Conservation (phyloP, 2,329 filamentous ascomycete genomes). For the Aureobasidium sp. region DNA sequence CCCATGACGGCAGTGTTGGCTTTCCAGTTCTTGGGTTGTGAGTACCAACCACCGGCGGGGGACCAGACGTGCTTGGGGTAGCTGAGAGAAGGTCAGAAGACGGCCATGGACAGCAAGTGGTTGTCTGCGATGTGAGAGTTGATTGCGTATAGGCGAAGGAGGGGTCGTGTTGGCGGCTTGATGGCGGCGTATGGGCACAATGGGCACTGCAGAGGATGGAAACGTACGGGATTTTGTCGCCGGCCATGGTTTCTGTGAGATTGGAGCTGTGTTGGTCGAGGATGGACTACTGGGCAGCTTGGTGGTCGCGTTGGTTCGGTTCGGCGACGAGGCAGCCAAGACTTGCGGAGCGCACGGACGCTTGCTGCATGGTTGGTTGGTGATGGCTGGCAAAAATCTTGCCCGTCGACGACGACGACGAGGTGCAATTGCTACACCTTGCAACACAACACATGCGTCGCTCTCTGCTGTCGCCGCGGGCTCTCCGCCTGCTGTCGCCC, state of each 20-base stretch:
- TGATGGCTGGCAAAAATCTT: constrained; percentile 1
- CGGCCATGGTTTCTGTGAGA: constrained; percentile 28
- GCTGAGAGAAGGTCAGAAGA: constrained; percentile 37
- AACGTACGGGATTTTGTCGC: constrained; percentile 64
- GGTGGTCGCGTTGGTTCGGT: neutral
- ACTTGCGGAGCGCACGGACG: neutral
- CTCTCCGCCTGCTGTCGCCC: neutral
- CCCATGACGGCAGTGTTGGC: constrained; percentile 75
- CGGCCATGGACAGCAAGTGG: neutral
- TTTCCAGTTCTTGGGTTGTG: constrained; percentile 91
- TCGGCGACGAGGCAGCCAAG: neutral
- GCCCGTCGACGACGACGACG: constrained; percentile 7
- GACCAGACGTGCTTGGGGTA: constrained; percentile 99
- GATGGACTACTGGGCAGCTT: neutral
- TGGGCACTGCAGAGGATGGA: neutral
- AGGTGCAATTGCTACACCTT: constrained; percentile 3
- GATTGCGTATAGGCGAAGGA: neutral
- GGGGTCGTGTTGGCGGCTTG: neutral
- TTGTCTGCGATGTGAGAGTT: neutral
- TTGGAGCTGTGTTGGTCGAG: neutral
- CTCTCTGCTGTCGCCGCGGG: neutral
- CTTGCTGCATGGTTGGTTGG: neutral
- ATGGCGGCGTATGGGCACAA: neutral
- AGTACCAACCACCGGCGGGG: constrained; percentile 94
- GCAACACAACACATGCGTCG: constrained; percentile 5